These are phyloP conservation scores for Albugo candida DNA, from an alignment of 352 stramenopile species.

Conservation along the genomic window DNA sequence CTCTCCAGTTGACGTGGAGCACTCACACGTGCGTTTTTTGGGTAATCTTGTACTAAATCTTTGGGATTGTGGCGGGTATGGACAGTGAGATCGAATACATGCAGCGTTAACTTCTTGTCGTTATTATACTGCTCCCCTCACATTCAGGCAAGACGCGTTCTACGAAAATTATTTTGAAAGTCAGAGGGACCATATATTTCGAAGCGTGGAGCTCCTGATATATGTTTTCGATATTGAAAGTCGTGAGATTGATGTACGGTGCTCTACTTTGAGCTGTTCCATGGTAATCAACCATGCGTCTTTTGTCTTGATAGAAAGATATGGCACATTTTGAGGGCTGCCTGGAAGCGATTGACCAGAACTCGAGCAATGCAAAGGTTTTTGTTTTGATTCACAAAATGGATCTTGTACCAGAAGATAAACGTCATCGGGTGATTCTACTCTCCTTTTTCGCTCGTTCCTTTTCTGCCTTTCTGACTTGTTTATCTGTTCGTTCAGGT, in stretches of 20 bases:
- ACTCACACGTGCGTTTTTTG: conserved; percentile 89
- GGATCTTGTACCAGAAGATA: conserved; percentile 88
- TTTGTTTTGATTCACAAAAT: conserved; percentile 99
- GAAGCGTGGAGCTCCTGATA: conserved; percentile 94
- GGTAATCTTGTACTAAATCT: conserved; percentile 97
- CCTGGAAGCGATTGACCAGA: conserved; percentile 95
- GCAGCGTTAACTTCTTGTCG: not conserved
- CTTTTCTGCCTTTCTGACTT: no score
- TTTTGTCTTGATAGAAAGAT: conserved; percentile 80
- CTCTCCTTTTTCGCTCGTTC: not conserved
- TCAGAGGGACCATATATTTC: conserved; percentile 98
- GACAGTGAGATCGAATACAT: not conserved
- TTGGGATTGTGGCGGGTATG: conserved; percentile 95
- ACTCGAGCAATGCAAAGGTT: conserved; percentile 96
- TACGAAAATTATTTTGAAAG: conserved; percentile 99
- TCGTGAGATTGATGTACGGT: conserved; percentile 44
- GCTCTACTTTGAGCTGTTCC: not conserved
- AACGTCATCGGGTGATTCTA: conserved; percentile 43
- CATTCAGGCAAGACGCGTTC: conserved; percentile 91
- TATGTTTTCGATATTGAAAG: conserved; percentile 99
- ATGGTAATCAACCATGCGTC: not conserved
- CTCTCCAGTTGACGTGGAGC: conserved; percentile 75
- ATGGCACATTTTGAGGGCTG: conserved; percentile 95
- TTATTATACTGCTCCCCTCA: conserved; percentile 2
- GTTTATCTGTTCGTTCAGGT: conserved; percentile 21